Conservation (phyloP, 257 asterid species). For the Solanum pimpinellifolium region DNA sequence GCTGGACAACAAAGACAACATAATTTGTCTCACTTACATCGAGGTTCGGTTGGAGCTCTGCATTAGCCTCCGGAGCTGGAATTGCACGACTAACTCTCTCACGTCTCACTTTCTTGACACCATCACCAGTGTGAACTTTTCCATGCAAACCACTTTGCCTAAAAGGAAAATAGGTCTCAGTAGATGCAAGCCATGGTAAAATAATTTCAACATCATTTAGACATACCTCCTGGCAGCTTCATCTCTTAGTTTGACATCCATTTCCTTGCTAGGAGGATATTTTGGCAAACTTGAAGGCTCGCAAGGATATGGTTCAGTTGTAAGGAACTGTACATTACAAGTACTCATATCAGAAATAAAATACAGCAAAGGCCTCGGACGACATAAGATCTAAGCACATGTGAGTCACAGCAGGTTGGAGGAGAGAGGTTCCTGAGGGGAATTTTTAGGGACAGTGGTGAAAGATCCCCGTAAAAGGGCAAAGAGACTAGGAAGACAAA, state of each 20-base stretch:
- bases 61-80: slow-evolving; percentile 94
- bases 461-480: neutral
- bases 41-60: slow-evolving; percentile 77
- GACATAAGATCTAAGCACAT: neutral
- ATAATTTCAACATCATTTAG: neutral
- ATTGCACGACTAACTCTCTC: slow-evolving; percentile 60
- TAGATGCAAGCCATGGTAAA: neutral
- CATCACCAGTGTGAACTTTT: slow-evolving; percentile 45
- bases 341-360: neutral
- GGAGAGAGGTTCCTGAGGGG: neutral
- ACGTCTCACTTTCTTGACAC: slow-evolving; percentile 56
- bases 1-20: neutral
- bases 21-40: slow-evolving; percentile 42
- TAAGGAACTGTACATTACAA: slow-evolving; percentile 41
- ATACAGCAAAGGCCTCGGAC: neutral
- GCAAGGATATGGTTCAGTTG: slow-evolving; percentile 74
- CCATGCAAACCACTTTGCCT: slow-evolving; percentile 56
- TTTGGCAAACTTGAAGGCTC: slow-evolving; percentile 78
- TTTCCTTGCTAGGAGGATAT: slow-evolving; percentile 91
- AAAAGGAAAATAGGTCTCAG: slow-evolving; percentile 4
- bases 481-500: neutral
- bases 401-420: neutral
- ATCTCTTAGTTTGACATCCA: slow-evolving; percentile 80
- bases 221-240: slow-evolving; percentile 73
- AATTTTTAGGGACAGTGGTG: neutral